These are phyloP conservation scores for Apiotrichum akiyoshidainum DNA, from an alignment of 1,284 basidiomycete genomes.

Conservation along the genomic window DNA sequence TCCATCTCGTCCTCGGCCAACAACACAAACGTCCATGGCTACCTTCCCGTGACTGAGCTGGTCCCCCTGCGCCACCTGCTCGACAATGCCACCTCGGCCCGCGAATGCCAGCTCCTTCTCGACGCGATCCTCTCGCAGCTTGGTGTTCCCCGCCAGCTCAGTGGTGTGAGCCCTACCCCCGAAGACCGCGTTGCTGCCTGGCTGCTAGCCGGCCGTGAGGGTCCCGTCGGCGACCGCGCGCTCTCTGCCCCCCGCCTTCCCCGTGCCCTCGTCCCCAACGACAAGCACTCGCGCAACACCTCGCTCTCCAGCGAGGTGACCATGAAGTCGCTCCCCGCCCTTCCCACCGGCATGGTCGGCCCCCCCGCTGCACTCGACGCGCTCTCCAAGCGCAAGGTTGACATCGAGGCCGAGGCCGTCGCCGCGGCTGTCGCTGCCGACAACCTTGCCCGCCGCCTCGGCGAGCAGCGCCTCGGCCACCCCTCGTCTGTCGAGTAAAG, in stretches of 20 bases:
- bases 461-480: no score
- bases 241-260: not conserved
- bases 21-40: not conserved
- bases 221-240: conserved; percentile 23
- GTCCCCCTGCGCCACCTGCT: conserved; percentile 67
- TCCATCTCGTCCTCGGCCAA: not conserved
- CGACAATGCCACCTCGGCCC: conserved; percentile 66
- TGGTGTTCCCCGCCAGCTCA: conserved; percentile 48
- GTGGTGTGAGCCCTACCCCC: conserved; percentile 9
- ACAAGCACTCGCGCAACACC: not conserved
- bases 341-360: not conserved
- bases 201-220: conserved; percentile 38
- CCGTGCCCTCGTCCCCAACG: not conserved
- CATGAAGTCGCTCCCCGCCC: conserved; percentile 19
- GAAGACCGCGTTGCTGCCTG: conserved; percentile 39
- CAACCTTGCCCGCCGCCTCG: not conserved
- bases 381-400: not conserved
- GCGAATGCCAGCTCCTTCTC: conserved; percentile 77
- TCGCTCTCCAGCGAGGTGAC: conserved; percentile 8
- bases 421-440: not conserved
- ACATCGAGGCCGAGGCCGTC: not conserved
- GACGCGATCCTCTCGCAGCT: conserved; percentile 72
- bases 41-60: conserved; percentile 49
- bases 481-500: no score
- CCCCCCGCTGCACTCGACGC: not conserved